Evolutionary conservation across 106 monocot genomes (phyloP).

Genomic region (Acanthochlamys bracteata): DNA sequence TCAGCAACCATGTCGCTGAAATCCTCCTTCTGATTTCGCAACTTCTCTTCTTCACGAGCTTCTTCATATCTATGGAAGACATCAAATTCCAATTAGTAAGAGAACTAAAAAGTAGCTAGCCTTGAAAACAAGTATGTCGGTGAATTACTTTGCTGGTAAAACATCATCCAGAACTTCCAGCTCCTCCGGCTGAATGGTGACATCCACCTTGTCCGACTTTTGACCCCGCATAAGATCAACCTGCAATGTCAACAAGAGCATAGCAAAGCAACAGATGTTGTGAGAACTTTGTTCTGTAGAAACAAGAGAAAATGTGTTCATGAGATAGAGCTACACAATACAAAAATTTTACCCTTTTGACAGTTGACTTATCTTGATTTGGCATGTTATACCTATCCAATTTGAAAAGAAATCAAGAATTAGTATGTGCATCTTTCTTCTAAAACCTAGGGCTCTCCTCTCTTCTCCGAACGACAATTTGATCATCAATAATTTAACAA

Average conservation of each 20-base stretch:
- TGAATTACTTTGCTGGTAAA: conserved; percentile 77
- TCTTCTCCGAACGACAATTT: not conserved
- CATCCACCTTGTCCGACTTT: conserved; percentile 97
- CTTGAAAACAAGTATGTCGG: not conserved
- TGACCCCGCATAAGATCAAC: conserved; percentile 90
- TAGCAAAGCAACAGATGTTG: not conserved
- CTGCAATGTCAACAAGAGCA: conserved; percentile 20
- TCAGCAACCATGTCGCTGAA: conserved; percentile 99
- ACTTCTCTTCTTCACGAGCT: conserved; percentile 93
- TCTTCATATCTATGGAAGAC: conserved; percentile 67
- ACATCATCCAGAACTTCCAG: conserved; percentile 93
- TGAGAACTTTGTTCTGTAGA: not conserved
- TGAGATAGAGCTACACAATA: too few species aligned
- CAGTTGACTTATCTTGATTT: conserved; percentile 67
- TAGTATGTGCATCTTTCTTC: not conserved
- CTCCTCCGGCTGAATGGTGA: conserved; percentile 94
- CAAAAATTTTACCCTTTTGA: conserved; percentile 61
- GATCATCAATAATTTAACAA: not conserved
- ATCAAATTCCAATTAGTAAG: not conserved
- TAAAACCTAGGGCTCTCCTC: too few species aligned
- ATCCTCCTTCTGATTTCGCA: conserved; percentile 95
- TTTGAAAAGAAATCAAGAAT: not conserved
- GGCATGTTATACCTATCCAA: conserved; percentile 58
- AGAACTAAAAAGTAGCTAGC: not conserved
- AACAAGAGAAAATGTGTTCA: not conserved